Conservation (phyloP, 2,329 filamentous ascomycete genomes). For the Meredithiella fracta region DNA sequence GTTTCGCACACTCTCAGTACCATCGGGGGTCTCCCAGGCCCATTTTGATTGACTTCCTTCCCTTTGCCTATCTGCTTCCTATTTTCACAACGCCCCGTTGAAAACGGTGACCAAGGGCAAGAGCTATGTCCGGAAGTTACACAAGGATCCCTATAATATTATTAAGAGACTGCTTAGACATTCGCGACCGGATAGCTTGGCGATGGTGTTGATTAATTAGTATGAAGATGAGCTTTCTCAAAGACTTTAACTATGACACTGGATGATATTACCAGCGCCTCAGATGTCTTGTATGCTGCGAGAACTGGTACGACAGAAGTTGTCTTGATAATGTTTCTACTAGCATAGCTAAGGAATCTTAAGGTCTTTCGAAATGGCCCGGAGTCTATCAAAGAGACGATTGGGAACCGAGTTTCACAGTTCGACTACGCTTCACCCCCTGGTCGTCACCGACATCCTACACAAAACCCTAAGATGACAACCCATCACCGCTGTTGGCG, state of each 20-base stretch:
- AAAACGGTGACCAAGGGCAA: slow-evolving; percentile 20
- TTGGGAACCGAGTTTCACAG: slow-evolving; percentile 27
- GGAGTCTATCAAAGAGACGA: slow-evolving; percentile 25
- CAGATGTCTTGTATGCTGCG: slow-evolving; percentile 29
- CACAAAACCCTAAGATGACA: slow-evolving; percentile 30
- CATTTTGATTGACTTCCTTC: slow-evolving; percentile 26
- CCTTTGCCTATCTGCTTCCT: slow-evolving; percentile 22
- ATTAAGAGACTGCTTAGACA: slow-evolving; percentile 20
- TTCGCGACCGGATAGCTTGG: slow-evolving; percentile 22
- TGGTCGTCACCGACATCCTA: slow-evolving; percentile 30
- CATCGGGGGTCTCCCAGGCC: slow-evolving; percentile 20
- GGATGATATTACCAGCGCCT: slow-evolving; percentile 28
- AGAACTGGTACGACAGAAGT: slow-evolving; percentile 28
- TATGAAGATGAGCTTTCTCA: slow-evolving; percentile 21
- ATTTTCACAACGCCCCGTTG: slow-evolving; percentile 22
- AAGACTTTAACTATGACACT: slow-evolving; percentile 25
- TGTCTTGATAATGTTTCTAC: slow-evolving; percentile 28
- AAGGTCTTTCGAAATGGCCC: slow-evolving; percentile 27
- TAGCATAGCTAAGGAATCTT: slow-evolving; percentile 27
- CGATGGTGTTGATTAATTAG: slow-evolving; percentile 26
- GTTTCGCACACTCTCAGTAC: slow-evolving; percentile 20
- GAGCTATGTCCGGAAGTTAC: slow-evolving; percentile 24
- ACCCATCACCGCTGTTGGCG: slow-evolving; percentile 31
- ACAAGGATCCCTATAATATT: slow-evolving; percentile 28
- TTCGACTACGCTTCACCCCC: slow-evolving; percentile 28